These are phyloP conservation scores for Pseudonectria foliicola DNA, from an alignment of 2,329 filamentous ascomycete genomes.

Conservation along the genomic window DNA sequence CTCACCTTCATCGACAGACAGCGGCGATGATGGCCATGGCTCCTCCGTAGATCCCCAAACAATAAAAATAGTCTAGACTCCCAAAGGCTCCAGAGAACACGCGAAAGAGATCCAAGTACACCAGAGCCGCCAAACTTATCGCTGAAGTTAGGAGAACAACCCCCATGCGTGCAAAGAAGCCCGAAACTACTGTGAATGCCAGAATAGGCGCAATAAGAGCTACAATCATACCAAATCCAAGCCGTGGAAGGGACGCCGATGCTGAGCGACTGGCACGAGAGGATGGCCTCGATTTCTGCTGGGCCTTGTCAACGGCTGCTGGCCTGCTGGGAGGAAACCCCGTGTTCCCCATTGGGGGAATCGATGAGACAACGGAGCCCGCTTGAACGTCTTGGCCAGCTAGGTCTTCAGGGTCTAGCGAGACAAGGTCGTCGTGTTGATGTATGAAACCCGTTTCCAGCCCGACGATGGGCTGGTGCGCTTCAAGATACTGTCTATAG, in stretches of 20 bases:
- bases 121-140: constrained; percentile 28
- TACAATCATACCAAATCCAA: constrained; percentile 15
- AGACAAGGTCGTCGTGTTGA: constrained; percentile 46
- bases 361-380: constrained; percentile 17
- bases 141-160: constrained; percentile 47
- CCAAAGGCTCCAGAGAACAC: constrained; percentile 6
- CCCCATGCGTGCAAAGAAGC: constrained; percentile 50
- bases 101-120: constrained; percentile 7
- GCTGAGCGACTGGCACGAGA: background rate
- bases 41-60: constrained; percentile 26
- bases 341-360: constrained; percentile 11
- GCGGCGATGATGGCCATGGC: constrained; percentile 29
- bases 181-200: constrained; percentile 49
- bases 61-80: constrained; percentile 18
- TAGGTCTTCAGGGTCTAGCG: constrained; percentile 12
- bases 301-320: constrained; percentile 1
- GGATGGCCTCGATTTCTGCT: background rate
- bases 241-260: background rate
- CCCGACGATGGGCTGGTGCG: constrained; percentile 48
- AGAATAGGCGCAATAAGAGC: constrained; percentile 49
- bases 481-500: constrained; percentile 48
- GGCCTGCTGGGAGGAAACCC: constrained; percentile 2
- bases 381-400: constrained; percentile 5
- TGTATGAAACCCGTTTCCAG: constrained; percentile 55
- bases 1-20: constrained; percentile 2